Evolutionary conservation across 1,284 basidiomycete genomes (phyloP), one percentile per base, ranked within the genome.

Genomic region (Moniliella sp.): DNA sequence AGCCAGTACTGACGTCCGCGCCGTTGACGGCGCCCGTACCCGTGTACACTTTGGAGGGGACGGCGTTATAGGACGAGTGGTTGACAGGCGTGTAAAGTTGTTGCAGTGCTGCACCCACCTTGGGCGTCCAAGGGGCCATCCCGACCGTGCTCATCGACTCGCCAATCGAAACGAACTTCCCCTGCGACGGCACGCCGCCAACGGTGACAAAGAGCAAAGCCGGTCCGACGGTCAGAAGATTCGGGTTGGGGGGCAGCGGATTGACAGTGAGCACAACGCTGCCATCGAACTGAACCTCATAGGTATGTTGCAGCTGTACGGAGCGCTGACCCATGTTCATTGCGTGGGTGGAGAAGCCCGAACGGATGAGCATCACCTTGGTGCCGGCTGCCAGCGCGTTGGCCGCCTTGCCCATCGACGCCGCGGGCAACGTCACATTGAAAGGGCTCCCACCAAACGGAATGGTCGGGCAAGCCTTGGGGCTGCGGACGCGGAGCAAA

Each of bases 321-420:
- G 48, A 56, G n/a, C 78, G 70, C 59, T 81, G 78, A 14, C 78
- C 78, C 77, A 82, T 84, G 67, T 86, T 86, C 73, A 91, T 79
- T 15, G 75, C 83, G 61, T 93, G 86, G 0, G 83, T 93, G 1
- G 80, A 81, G 67, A 84, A 93, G 4, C 86, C 86, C 16, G 75
- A 70, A 37, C 88, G 77, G 39, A 80, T 67, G 44, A 94, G 62
- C 35, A 75, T 72, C 12, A 86, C 76, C 12, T 73, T 76, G 25
- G 83, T 78, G 47, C 74, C 75, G 36, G 73, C 70, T 9, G 68
- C 53, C 35, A 60, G 64, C 36, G 61, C 48, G 27, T 52, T 50
- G 27, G 44, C 47, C n/a, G 42, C 35, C 14, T 40, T 29, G 25
- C 49, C 48, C 52, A 61, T 59, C 43, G 36, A 55, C 18, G 39